These are phyloP conservation scores for Tieghemiomyces parasiticus DNA, from an alignment of 192 early-diverging fungal genomes.

Conservation along the genomic window DNA sequence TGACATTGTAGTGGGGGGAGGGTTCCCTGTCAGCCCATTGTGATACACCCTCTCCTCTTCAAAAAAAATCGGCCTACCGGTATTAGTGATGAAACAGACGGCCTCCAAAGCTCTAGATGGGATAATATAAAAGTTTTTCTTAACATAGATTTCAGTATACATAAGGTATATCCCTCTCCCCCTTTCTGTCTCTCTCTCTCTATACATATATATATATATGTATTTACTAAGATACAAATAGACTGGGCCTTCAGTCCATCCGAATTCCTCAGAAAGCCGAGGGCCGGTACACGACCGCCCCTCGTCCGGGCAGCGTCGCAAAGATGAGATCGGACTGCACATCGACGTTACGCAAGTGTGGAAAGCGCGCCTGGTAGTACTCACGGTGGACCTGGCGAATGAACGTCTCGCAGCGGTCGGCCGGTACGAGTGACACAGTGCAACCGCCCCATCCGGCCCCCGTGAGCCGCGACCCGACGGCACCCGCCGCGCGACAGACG, in stretches of 20 bases:
- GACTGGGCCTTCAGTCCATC: no score
- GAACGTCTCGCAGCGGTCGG: conserved; percentile 35
- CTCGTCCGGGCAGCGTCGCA: conserved; percentile 5
- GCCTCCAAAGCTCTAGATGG: no score
- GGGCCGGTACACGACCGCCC: conserved; percentile 14
- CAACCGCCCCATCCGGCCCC: conserved; percentile 93
- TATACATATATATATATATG: neutral
- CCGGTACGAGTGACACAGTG: conserved; percentile 61
- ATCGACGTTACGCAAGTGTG: conserved; percentile 18
- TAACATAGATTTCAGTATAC: no score
- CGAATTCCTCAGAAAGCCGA: no score
- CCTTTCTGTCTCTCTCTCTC: neutral
- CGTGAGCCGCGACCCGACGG: conserved; percentile 71
- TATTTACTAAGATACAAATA: no score
- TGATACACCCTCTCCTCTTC: no score
- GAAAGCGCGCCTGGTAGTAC: conserved; percentile 37
- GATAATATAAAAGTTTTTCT: no score
- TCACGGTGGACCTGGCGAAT: conserved; percentile 40
- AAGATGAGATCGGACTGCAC: conserved; percentile 28
- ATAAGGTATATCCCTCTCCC: no score
- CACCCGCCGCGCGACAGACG: conserved; percentile 46
- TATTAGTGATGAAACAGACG: no score
- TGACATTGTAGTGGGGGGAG: no score
- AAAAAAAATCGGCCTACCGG: no score
- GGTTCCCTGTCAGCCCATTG: no score